A percentile compares a stretch with the other conserved stretches of the same genome.
These are phyloP conservation scores for Saccharomyces hybrid DNA, from an alignment of 1,139 yeast species.

Conservation along the genomic window DNA sequence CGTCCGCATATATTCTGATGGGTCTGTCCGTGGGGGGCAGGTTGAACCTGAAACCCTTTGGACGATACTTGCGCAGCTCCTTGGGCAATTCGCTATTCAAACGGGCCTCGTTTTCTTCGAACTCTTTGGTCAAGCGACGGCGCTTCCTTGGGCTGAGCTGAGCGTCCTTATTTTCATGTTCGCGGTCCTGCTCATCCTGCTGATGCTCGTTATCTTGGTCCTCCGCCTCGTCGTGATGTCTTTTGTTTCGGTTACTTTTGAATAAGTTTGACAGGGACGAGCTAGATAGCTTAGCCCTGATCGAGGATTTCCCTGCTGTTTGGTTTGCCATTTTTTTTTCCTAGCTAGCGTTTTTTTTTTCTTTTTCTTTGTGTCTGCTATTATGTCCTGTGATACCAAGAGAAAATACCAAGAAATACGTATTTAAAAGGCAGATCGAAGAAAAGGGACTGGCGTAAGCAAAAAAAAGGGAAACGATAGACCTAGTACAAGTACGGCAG, in stretches of 20 bases:
- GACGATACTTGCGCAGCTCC: slow-evolving; percentile 60
- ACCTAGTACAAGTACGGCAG: neutral
- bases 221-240: slow-evolving; percentile 12
- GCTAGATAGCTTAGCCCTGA: slow-evolving; percentile 24
- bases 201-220: slow-evolving; percentile 6
- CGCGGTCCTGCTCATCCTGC: slow-evolving; percentile 21
- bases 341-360: no score
- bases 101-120: slow-evolving; percentile 45
- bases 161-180: slow-evolving; percentile 28
- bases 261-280: slow-evolving; percentile 28
- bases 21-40: slow-evolving; percentile 82
- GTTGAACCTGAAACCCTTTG: slow-evolving; percentile 62
- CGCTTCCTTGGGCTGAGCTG: slow-evolving; percentile 6
- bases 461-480: neutral
- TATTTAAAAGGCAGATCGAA: neutral
- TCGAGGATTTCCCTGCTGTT: slow-evolving; percentile 16
- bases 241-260: slow-evolving; percentile 22
- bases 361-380: neutral
- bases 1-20: slow-evolving; percentile 89
- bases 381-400: neutral
- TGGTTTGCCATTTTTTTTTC: slow-evolving; percentile 8
- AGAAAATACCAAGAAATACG: neutral
- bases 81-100: slow-evolving; percentile 56
- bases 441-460: neutral
- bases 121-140: slow-evolving; percentile 27